These are phyloP conservation scores for Hypoxylon lienhwacheense DNA, from an alignment of 495 filamentous ascomycete genomes.

Conservation along the genomic window DNA sequence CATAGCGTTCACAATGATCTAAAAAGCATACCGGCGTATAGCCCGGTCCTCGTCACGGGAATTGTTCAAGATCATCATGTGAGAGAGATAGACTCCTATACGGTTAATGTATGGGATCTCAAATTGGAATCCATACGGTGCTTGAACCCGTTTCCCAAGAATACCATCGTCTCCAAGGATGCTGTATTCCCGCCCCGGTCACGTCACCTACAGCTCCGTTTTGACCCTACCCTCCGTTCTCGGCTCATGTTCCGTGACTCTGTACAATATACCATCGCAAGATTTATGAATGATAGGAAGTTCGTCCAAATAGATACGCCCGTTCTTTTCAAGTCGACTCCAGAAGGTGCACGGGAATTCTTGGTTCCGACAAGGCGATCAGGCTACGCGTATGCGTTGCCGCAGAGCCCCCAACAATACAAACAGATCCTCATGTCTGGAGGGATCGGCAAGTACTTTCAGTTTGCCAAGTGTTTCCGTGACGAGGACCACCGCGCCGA, in stretches of 20 bases:
- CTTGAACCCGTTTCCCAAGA: slow-evolving; percentile 74
- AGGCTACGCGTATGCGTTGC: slow-evolving; percentile 83
- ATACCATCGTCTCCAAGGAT: slow-evolving; percentile 71
- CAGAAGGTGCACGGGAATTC: slow-evolving; percentile 93
- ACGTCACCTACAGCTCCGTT: slow-evolving; percentile 84
- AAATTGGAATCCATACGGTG: slow-evolving; percentile 60
- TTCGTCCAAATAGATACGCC: slow-evolving; percentile 91
- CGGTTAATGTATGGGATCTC: slow-evolving; percentile 20
- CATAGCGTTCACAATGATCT: slow-evolving; percentile 41
- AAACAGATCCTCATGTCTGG: slow-evolving; percentile 97
- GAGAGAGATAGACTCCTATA: not conserved
- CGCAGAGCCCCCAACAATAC: slow-evolving; percentile 97
- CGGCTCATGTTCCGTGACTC: slow-evolving; percentile 63
- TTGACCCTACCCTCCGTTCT: slow-evolving; percentile 60
- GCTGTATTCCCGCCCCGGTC: slow-evolving; percentile 71
- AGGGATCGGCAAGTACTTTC: slow-evolving; percentile 79
- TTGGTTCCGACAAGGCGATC: slow-evolving; percentile 79
- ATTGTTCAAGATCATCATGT: slow-evolving; percentile 23
- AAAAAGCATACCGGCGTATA: slow-evolving; percentile 40
- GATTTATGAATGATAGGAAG: slow-evolving; percentile 51
- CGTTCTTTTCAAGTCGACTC: slow-evolving; percentile 93
- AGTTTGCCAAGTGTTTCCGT: slow-evolving; percentile 92
- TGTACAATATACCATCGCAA: slow-evolving; percentile 55
- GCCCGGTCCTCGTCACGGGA: slow-evolving; percentile 45
- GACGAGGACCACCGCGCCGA: slow-evolving; percentile 94